phyloP scores from a whole-genome alignment of 2,329 filamentous ascomycete species.

The Camillea tinctor region DNA sequence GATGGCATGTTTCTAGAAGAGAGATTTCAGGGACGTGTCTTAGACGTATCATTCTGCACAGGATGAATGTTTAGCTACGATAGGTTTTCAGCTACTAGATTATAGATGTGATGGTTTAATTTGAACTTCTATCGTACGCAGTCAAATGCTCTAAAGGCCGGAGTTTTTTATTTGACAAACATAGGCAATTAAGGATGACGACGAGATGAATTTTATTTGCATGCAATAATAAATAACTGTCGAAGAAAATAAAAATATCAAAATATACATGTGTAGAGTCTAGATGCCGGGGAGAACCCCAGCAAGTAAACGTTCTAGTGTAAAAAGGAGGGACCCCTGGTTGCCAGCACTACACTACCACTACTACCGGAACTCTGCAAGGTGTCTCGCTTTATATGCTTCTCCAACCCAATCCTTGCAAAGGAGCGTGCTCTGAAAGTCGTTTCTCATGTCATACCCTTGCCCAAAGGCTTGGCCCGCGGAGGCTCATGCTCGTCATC shows the following conservation, averaged over 20 bases:
- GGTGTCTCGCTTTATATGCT: not conserved
- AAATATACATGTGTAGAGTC: no score
- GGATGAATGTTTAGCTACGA: not conserved
- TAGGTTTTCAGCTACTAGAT: no score
- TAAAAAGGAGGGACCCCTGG: no score
- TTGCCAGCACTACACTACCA: no score
- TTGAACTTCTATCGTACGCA: no score
- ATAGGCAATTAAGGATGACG: not conserved
- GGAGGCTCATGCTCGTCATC: not conserved
- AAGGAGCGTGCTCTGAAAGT: not conserved
- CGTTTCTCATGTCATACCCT: not conserved
- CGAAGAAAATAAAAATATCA: not conserved
- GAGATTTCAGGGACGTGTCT: not conserved
- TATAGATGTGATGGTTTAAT: no score
- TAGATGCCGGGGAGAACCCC: not conserved
- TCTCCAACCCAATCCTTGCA: not conserved
- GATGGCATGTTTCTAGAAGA: not conserved
- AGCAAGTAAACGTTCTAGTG: not conserved
- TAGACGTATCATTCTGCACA: not conserved
- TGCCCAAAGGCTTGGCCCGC: not conserved
- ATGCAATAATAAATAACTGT: not conserved
- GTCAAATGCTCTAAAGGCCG: not conserved
- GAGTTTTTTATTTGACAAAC: not conserved
- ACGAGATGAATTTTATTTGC: not conserved
- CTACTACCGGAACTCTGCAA: not conserved